Percentiles rank a stretch among this genome's conserved stretches.
These are phyloP conservation scores for Suillus clintonianus DNA, from an alignment of 768 basidiomycete genomes.

Conservation along the genomic window DNA sequence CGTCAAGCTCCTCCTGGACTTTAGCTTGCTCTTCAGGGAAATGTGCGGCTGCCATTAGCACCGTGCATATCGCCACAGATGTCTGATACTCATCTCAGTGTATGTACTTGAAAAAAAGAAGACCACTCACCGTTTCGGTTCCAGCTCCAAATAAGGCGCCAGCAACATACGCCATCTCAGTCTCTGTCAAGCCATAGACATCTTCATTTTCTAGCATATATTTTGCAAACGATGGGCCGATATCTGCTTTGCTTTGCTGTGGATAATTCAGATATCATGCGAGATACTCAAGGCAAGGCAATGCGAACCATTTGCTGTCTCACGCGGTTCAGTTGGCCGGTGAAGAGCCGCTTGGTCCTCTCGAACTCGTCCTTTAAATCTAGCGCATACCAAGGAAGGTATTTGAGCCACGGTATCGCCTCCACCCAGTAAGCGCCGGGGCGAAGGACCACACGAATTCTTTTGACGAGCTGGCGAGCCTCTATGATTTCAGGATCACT, in stretches of 20 bases:
- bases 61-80: slow-evolving; percentile 49
- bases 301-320: not conserved
- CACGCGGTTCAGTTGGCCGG: not conserved
- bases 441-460: slow-evolving; percentile 31
- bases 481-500: not conserved
- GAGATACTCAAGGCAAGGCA: not conserved
- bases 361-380: slow-evolving; percentile 22
- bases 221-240: not conserved
- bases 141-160: slow-evolving; percentile 64
- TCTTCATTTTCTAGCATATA: not conserved
- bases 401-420: slow-evolving; percentile 46
- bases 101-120: not conserved
- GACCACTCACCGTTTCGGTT: slow-evolving; percentile 43
- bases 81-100: slow-evolving; percentile 29
- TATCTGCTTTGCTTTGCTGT: not conserved
- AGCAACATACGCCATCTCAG: slow-evolving; percentile 55
- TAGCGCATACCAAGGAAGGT: slow-evolving; percentile 11
- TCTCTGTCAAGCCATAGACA: slow-evolving; percentile 21
- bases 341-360: slow-evolving; percentile 30
- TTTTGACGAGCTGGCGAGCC: not conserved
- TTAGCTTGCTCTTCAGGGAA: slow-evolving; percentile 50
- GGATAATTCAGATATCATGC: not conserved
- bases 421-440: slow-evolving; percentile 56
- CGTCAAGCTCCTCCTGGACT: slow-evolving; percentile 54
- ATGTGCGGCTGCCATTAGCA: slow-evolving; percentile 51